A percentile compares a stretch with the other conserved stretches of the same genome.
These are phyloP conservation scores for Rhizopogon roseolus DNA, from an alignment of 768 basidiomycete genomes.

Conservation along the genomic window DNA sequence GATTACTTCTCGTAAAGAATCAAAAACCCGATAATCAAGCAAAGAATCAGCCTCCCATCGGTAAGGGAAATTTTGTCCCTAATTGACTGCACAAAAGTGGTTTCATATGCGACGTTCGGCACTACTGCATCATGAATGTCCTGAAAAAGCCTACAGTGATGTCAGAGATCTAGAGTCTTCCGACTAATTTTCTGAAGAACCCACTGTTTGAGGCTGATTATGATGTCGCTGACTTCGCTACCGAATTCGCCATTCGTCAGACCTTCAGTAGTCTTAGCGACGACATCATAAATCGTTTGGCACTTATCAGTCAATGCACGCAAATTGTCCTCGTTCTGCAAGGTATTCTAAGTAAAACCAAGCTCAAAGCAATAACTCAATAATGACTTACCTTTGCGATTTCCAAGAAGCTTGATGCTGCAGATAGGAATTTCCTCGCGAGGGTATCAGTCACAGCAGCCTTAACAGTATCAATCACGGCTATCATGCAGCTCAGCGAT, in stretches of 20 bases:
- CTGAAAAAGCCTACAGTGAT: no score
- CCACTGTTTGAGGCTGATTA: neutral
- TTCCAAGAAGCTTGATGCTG: neutral
- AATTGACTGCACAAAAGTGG: no score
- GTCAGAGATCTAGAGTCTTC: no score
- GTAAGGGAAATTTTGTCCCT: no score
- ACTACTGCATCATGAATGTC: no score
- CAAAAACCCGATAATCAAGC: no score
- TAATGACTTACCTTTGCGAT: neutral
- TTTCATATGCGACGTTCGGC: no score
- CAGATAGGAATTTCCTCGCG: neutral
- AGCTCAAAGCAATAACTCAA: neutral
- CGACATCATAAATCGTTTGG: neutral
- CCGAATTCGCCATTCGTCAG: neutral
- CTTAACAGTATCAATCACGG: neutral
- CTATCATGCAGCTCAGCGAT: neutral
- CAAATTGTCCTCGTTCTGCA: neutral
- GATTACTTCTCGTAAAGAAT: no score
- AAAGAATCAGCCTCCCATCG: no score
- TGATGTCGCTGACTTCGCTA: neutral
- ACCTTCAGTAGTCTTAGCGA: neutral
- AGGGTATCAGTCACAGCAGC: neutral
- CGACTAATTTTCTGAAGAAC: no score
- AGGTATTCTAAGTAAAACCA: no score
- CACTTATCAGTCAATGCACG: neutral